These are phyloP conservation scores for Lepidium africanum DNA, from an alignment of 345 rosid genomes.

Conservation along the genomic window DNA sequence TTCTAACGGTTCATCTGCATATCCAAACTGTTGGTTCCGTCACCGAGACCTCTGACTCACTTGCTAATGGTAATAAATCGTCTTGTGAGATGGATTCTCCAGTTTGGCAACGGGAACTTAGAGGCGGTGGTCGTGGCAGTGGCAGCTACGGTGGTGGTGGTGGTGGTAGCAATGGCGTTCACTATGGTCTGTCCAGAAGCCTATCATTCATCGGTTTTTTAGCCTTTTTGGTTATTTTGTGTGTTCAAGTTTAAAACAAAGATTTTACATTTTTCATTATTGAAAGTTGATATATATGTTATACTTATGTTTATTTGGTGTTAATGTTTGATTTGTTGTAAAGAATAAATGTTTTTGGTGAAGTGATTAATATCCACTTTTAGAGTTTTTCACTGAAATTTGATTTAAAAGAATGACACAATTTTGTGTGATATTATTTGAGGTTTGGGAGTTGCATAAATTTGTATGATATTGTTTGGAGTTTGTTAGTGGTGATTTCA, in stretches of 20 bases:
- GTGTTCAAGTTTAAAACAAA: not conserved
- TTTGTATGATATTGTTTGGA: too few species aligned
- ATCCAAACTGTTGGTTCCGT: constrained; percentile 1
- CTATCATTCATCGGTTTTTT: not conserved
- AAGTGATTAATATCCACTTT: too few species aligned
- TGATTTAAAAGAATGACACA: too few species aligned
- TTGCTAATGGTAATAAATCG: not conserved
- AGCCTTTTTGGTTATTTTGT: not conserved
- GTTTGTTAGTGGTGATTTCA: too few species aligned
- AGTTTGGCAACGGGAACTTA: constrained; percentile 3
- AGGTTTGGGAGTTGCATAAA: too few species aligned
- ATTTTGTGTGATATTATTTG: too few species aligned
- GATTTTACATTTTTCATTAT: too few species aligned
- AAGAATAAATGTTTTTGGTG: too few species aligned
- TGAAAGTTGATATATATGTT: too few species aligned
- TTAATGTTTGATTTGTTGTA: too few species aligned
- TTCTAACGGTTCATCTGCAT: not conserved
- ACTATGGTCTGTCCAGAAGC: not conserved
- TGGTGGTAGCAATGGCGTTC: not conserved
- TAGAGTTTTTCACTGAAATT: too few species aligned
- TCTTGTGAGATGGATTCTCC: not conserved
- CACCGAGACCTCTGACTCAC: not conserved
- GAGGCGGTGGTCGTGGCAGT: not conserved
- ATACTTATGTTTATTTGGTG: too few species aligned
- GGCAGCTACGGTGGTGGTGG: not conserved